phyloP scores from a whole-genome alignment of 495 filamentous ascomycete species.

The Eremomyces bilateralis region DNA sequence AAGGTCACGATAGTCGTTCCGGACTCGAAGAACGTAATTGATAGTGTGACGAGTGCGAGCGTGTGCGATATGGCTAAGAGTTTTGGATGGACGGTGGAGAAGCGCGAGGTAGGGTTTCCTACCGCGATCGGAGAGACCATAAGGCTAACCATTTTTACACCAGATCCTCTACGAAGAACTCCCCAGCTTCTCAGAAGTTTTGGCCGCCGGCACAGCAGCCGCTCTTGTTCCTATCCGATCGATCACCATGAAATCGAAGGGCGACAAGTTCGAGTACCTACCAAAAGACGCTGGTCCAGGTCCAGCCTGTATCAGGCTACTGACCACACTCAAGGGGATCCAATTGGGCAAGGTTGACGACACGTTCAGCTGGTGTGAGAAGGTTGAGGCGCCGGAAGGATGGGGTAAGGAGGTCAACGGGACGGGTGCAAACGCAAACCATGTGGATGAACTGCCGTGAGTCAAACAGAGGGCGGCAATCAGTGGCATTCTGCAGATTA shows the following conservation, averaged over 20 bases:
- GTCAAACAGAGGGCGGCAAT: no score
- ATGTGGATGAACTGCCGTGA: constrained; percentile 3
- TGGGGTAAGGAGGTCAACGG: constrained; percentile 4
- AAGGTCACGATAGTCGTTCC: constrained; percentile 55
- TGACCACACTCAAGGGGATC: constrained; percentile 62
- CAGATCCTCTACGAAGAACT: constrained; percentile 67
- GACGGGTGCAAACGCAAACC: no score
- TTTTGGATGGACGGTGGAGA: constrained; percentile 17
- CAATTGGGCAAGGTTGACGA: constrained; percentile 63
- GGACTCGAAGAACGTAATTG: constrained; percentile 59
- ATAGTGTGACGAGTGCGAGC: constrained; percentile 57
- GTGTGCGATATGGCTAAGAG: constrained; percentile 40
- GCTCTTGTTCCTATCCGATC: constrained; percentile 77
- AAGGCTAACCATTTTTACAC: no score
- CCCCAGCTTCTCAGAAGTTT: constrained; percentile 52
- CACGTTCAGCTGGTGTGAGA: constrained; percentile 46
- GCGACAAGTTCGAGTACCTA: constrained; percentile 36
- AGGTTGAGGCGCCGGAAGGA: constrained; percentile 23
- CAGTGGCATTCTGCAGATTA: no score
- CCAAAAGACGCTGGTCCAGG: constrained; percentile 27
- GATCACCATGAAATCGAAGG: constrained; percentile 46
- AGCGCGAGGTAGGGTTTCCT: constrained; percentile 13
- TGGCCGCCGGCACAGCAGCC: constrained; percentile 84
- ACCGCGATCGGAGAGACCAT: neutral
- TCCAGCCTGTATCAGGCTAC: constrained; percentile 37